phyloP scores from a whole-genome alignment of 2,329 filamentous ascomycete species.

The Davidsoniella virescens region DNA sequence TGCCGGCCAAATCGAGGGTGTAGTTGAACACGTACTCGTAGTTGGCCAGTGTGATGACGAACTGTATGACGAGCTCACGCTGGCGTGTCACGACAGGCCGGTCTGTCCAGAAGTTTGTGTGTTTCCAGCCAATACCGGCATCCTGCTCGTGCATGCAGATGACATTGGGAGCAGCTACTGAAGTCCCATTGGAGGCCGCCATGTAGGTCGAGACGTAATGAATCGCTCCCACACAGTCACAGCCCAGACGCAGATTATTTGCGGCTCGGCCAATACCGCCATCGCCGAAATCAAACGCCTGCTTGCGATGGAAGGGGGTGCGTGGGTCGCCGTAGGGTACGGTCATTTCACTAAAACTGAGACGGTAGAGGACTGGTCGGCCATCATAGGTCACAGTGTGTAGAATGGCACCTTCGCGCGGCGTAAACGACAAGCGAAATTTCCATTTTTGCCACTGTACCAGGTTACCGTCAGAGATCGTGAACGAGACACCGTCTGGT shows the following conservation, averaged over 20 bases:
- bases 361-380: constrained; percentile 47
- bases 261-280: constrained; percentile 48
- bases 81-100: constrained; percentile 43
- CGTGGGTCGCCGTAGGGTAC: constrained; percentile 53
- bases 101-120: constrained; percentile 50
- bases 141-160: constrained; percentile 58
- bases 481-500: constrained; percentile 51
- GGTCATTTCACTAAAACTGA: constrained; percentile 54
- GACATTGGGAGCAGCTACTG: constrained; percentile 36
- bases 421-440: constrained; percentile 53
- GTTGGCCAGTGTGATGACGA: constrained; percentile 52
- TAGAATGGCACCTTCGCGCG: constrained; percentile 52
- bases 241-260: constrained; percentile 53
- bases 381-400: constrained; percentile 54
- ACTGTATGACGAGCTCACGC: constrained; percentile 50
- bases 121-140: constrained; percentile 55
- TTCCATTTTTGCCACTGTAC: constrained; percentile 52
- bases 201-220: constrained; percentile 45
- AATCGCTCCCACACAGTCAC: constrained; percentile 54
- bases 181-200: constrained; percentile 35
- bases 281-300: constrained; percentile 58
- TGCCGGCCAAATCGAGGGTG: constrained; percentile 44
- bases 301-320: constrained; percentile 49
- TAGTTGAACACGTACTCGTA: constrained; percentile 47
- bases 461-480: constrained; percentile 31